phyloP scores from a whole-genome alignment of 306 rosid genomes.

The Quercus agrifolia region DNA sequence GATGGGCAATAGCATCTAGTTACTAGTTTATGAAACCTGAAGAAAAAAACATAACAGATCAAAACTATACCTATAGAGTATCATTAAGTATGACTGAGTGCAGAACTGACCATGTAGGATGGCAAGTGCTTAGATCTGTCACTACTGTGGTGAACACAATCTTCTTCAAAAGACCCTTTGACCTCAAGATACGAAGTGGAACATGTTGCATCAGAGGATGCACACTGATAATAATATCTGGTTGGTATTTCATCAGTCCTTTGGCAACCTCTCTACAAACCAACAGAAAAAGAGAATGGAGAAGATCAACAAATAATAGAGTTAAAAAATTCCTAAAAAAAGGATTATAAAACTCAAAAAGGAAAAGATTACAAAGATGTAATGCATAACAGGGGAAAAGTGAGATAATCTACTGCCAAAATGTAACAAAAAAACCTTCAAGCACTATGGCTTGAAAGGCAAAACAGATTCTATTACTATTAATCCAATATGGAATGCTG shows the following conservation, averaged over 20 bases:
- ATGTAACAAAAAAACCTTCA: too few species aligned
- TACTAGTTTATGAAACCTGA: conserved; percentile 98
- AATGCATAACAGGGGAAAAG: too few species aligned
- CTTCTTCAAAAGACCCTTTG: conserved; percentile 82
- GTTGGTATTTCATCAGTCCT: conserved; percentile 94
- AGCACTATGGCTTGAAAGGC: too few species aligned
- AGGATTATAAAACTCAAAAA: too few species aligned
- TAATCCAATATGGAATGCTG: neutral
- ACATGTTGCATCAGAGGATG: conserved; percentile 99
- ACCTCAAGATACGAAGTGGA: conserved; percentile 86
- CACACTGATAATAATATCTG: conserved; percentile 97
- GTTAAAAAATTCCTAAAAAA: neutral
- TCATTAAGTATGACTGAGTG: neutral
- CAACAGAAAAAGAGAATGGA: neutral
- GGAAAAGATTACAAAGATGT: too few species aligned
- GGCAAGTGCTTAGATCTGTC: conserved; percentile 99
- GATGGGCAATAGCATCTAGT: conserved; percentile 99
- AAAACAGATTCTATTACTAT: neutral
- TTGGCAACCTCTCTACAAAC: conserved; percentile 69
- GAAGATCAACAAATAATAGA: neutral
- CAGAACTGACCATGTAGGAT: conserved; percentile 88
- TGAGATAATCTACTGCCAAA: too few species aligned
- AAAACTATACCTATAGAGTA: conserved; percentile 20
- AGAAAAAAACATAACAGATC: conserved; percentile 27
- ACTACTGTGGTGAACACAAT: conserved; percentile 93